Evolutionary conservation across 495 filamentous ascomycete genomes (phyloP), one percentile per base, ranked within the genome.

Genomic region (Aspergillus ostianus): DNA sequence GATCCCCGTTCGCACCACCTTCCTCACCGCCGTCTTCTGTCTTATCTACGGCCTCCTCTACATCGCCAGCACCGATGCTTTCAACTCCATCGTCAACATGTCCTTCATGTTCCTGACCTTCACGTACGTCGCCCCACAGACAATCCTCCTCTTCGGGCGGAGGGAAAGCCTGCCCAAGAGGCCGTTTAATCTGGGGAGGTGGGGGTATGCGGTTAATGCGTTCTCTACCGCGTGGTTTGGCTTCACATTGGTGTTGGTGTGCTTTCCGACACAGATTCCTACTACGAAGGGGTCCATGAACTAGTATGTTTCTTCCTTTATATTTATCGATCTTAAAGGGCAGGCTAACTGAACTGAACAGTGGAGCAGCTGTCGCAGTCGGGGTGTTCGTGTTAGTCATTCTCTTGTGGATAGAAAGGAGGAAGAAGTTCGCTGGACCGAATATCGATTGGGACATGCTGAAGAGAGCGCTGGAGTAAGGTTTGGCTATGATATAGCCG

Each of bases 1-100:
- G 47, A 60, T 69, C 51, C 68, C 66, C 13, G 57, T 64, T 2
- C 65, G 64, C 52, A 63, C 70, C 8, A 72, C 65, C 17, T 32
- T 67, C 23, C 51, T 57, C 23, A 63, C 72, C 0, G 56, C 66
- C 15, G 52, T 51, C 4, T 69, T 77, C 56, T 68, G 66, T 45
- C 54, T 66, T 57, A 5, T 76, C 15, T 75, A 73, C 58, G 75
- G 75, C 26, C 62, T 75, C 4, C 60, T 80, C 21, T 76, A 76
- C 48, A 66, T 79, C 49, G 75, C 68, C 4, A 73, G 66, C 18
- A 72, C 72, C 0, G 70, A 71, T 3, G 77, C 77, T 4, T 78
- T 77, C 59, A 77, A 75, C 56, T 66, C 66, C 26, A 72, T 80
- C 51, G 63, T 78, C 27, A 75, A 74, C 18, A 65, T 69, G 12